phyloP scores from a whole-genome alignment of 2,329 filamentous ascomycete genomes.

The Neocatenulostroma microsporum region DNA sequence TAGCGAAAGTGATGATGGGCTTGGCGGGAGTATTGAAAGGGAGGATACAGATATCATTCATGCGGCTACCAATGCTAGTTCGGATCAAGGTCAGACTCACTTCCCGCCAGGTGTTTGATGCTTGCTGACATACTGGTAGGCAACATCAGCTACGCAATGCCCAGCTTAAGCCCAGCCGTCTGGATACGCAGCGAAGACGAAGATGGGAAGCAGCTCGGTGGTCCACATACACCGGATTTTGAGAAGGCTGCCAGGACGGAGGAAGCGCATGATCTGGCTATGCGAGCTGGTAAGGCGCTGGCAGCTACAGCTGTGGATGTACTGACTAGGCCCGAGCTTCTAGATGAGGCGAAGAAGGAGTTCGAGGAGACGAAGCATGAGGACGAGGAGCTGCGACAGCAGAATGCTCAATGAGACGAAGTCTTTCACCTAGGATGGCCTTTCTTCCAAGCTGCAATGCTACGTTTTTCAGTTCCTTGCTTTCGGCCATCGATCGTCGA shows the following conservation, averaged over 20 bases:
- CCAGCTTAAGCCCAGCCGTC: slow-evolving; percentile 48
- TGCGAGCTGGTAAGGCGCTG: slow-evolving; percentile 31
- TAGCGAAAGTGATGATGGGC: no score
- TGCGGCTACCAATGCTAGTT: slow-evolving; percentile 46
- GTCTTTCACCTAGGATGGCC: no score
- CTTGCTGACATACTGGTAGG: neutral
- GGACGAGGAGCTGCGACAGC: no score
- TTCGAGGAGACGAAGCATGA: slow-evolving; percentile 13
- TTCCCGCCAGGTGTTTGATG: no score
- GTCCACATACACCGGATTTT: slow-evolving; percentile 36
- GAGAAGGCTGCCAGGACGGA: slow-evolving; percentile 30
- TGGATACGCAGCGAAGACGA: slow-evolving; percentile 32
- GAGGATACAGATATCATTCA: slow-evolving; percentile 36
- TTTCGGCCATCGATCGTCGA: no score
- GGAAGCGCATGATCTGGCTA: slow-evolving; percentile 28
- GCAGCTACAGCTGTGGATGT: slow-evolving; percentile 34
- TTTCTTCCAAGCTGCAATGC: no score
- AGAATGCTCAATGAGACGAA: no score
- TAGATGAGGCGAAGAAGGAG: slow-evolving; percentile 22
- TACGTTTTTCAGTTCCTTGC: no score
- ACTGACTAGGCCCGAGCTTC: slow-evolving; percentile 19
- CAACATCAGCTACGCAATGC: slow-evolving; percentile 51
- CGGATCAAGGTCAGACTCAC: slow-evolving; percentile 44
- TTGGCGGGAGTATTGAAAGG: slow-evolving; percentile 29
- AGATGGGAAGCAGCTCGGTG: slow-evolving; percentile 26